These are phyloP conservation scores for Melaleuca quinquenervia DNA, from an alignment of 345 rosid species.

Conservation along the genomic window DNA sequence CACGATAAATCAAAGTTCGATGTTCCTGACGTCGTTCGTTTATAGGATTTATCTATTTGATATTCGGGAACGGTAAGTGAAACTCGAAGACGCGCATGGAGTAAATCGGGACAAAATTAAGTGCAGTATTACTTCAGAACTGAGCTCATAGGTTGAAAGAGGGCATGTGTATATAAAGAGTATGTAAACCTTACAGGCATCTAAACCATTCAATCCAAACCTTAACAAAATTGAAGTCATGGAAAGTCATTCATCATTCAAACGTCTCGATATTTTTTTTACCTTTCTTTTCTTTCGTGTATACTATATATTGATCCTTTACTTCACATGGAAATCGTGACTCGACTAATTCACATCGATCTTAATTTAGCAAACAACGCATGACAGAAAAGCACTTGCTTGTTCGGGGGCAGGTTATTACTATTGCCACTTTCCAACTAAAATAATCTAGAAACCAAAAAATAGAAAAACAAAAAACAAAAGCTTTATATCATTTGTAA, in stretches of 20 bases:
- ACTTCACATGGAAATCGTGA: not conserved
- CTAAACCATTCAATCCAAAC: too few species aligned
- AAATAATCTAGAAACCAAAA: not conserved
- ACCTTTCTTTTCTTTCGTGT: not conserved
- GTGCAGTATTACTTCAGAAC: rapidly evolving
- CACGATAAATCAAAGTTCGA: too few species aligned
- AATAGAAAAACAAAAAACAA: not conserved
- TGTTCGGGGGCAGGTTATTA: not conserved
- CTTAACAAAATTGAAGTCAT: not conserved
- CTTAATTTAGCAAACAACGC: not conserved
- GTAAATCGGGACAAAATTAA: not conserved
- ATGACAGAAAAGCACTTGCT: not conserved
- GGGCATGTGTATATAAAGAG: not conserved
- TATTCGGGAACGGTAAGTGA: too few species aligned
- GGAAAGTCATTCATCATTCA: not conserved
- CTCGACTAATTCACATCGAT: not conserved
- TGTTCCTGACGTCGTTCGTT: too few species aligned
- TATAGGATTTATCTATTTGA: too few species aligned
- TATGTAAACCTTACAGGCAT: rapidly evolving
- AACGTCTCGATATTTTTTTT: not conserved
- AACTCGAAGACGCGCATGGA: not conserved
- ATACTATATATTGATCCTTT: not conserved
- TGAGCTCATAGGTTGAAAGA: rapidly evolving
- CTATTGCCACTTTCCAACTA: not conserved
- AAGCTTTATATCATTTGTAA: not conserved